Base-by-base conservation (phyloP, 495 filamentous ascomycete genomes). In the Coniosporium apollinis region DNA sequence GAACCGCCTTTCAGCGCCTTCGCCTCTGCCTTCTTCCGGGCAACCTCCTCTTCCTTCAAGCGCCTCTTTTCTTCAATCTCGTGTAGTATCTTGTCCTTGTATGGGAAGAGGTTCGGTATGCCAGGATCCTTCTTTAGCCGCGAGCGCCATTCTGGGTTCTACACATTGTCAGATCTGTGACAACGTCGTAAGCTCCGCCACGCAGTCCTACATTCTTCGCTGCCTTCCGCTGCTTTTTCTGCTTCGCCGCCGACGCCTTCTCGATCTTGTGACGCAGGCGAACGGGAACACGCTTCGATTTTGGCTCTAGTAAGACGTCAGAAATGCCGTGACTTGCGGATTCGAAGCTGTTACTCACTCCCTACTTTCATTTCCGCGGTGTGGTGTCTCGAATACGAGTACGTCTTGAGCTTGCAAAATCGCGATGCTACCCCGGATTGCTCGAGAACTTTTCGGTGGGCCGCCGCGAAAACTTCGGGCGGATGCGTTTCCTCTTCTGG, bases 71-170 rank as follows among this genome's bases (percentile, higher is more conserved):
- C 82, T 60, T 97, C 91, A 46, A 97, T 92, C 55, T 97, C 82
- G 19, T 82, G 71, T 28, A 97, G 67, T 14, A 97, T 69, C 62
- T 79, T 82, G 50, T 94, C 91, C 61, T 97, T 97, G 69, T 86
- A 93, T 9, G 89, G 89, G 61, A 94, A 97, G 18, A 94, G 68
- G 51, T 94, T 97, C 33, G 89, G 89, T 34, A 97, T 94, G 38
- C 87, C 87, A 24, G 85, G 84, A 54, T 93, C 87, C 60, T 96
- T 96, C 72, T 92, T 94, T 39, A 92, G 54, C 54, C 80, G 78
- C 44, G 81, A 87, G 40, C 75, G 71, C 78, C 87, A 94, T 78
- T 93, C 71, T 14, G 91, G 91, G 57, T 94, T 91, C 74, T 76
- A 45, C 19, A 30, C 44, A 31, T 26, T 41, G 16, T n/a, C n/a